Evolutionary conservation across 1,284 basidiomycete genomes (phyloP), one percentile per base, ranked within the genome.

Genomic region (Meira nashicola): DNA sequence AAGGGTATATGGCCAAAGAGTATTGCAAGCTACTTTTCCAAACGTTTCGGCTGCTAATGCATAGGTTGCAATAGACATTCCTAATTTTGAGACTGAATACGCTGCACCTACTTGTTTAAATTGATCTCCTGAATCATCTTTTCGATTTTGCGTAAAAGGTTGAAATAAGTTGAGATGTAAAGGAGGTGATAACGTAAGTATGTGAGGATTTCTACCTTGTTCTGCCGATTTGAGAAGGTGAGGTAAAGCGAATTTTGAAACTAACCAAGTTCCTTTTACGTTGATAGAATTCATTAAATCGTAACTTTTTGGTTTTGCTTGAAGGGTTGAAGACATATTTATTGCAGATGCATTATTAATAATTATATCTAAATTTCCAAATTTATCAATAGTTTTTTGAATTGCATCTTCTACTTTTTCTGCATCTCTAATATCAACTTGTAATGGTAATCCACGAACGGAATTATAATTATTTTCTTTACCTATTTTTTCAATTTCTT

Each of bases 301-400:
- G 21, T 56, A 71, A 11, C 53, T 60, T 60, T 78, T 78, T 15
- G 71, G 65, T 12, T 44, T 63, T 0, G 67, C 63, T 8, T 61
- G 50, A 0, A 59, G 38, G 0, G 75, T 75, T 0, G 67, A 61
- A 0, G 63, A 63, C 59, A 78, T 62, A 12, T 65, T 71, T 60
- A 78, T 78, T 4, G 77, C 77, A 3, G 72, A 74, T 1, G 72
- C 69, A 46, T 79, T 79, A 63, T 79, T 79, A 49, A 79, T 56
- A 10, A 78, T 60, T 15, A 79, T 70, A 44, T 79, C 77, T 11
- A 79, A 50, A 0, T 66, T 67, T 1, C 76, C 76, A 44, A 79
- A 76, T 41, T 57, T 64, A 6, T 38, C 21, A 7, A 60, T 71
- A 0, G 68, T 65, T 15, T 55, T 17, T 6, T 66, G 58, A 38